phyloP scores from a whole-genome alignment of 306 rosid species.

The Pterocarpus macrocarpus region DNA sequence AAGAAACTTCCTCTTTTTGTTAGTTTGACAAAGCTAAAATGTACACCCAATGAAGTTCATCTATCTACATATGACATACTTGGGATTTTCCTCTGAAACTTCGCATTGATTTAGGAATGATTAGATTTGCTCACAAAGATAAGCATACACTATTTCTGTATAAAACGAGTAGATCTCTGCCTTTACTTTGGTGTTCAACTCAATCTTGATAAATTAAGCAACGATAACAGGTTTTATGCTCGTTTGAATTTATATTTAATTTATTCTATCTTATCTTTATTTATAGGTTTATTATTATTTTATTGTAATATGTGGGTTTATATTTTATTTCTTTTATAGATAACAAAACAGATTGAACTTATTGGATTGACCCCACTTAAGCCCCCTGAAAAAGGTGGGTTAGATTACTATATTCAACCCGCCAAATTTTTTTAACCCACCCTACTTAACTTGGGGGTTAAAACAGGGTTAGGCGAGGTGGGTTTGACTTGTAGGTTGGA shows the following conservation, averaged over 20 bases:
- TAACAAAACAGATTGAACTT: too few relatives aligned
- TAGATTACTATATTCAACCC: too few relatives aligned
- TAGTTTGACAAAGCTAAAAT: slow-evolving; percentile 17
- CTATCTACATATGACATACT: background rate
- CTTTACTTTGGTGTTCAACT: background rate
- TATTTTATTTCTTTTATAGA: background rate
- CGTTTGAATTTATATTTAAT: background rate
- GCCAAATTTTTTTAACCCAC: too few relatives aligned
- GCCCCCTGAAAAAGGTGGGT: too few relatives aligned
- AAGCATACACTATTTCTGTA: background rate
- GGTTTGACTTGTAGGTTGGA: too few relatives aligned
- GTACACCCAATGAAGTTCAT: background rate
- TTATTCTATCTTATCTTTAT: background rate
- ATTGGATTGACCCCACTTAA: too few relatives aligned
- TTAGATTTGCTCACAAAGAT: background rate
- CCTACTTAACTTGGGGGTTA: too few relatives aligned
- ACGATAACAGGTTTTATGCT: too few relatives aligned
- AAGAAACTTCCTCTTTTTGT: slow-evolving; percentile 6
- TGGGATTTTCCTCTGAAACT: slow-evolving; percentile 7
- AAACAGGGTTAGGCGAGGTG: too few relatives aligned
- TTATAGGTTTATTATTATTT: background rate
- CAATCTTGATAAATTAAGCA: too few relatives aligned
- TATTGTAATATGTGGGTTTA: too few relatives aligned
- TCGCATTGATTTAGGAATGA: background rate
- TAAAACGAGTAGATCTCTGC: background rate